phyloP scores from a whole-genome alignment of 768 basidiomycete genomes.

The Phallus indusiatus region DNA sequence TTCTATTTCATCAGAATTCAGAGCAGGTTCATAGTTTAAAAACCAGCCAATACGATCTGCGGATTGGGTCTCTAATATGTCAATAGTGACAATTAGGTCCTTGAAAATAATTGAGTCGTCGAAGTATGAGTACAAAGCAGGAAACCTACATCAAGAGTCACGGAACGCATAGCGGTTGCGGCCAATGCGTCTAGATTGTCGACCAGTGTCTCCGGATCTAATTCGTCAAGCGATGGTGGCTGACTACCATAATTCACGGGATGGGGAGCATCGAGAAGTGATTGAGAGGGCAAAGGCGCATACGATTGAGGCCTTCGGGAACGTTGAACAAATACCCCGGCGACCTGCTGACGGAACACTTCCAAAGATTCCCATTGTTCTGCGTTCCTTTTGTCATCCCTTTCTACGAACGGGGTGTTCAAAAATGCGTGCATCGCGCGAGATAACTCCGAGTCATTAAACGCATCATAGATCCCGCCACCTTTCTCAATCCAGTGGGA shows the following conservation, averaged over 20 bases:
- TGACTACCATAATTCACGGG: slow-evolving; percentile 27
- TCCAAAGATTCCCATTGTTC: slow-evolving; percentile 38
- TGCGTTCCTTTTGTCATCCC: slow-evolving; percentile 25
- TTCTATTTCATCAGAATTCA: slow-evolving; percentile 55
- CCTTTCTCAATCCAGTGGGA: slow-evolving; percentile 67
- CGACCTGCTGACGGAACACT: slow-evolving; percentile 32
- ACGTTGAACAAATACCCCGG: slow-evolving; percentile 40
- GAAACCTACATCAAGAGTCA: slow-evolving; percentile 59
- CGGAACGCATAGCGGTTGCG: slow-evolving; percentile 61
- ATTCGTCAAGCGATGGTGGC: slow-evolving; percentile 54
- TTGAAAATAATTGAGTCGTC: slow-evolving; percentile 19
- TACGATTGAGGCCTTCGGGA: slow-evolving; percentile 43
- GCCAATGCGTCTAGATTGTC: slow-evolving; percentile 72
- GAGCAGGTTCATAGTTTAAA: slow-evolving; percentile 40
- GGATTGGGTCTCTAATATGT: slow-evolving; percentile 73
- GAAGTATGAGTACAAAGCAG: not conserved
- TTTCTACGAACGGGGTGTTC: slow-evolving; percentile 30
- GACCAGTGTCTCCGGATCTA: slow-evolving; percentile 63
- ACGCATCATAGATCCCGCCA: slow-evolving; percentile 67
- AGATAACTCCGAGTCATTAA: slow-evolving; percentile 63
- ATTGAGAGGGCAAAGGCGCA: not conserved
- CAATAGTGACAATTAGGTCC: slow-evolving; percentile 72
- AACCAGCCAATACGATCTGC: slow-evolving; percentile 80
- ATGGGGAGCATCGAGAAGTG: slow-evolving; percentile 5
- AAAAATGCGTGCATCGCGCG: slow-evolving; percentile 50